These are phyloP conservation scores for Solanum bukasovii DNA, from an alignment of 257 asterid genomes.

Conservation along the genomic window DNA sequence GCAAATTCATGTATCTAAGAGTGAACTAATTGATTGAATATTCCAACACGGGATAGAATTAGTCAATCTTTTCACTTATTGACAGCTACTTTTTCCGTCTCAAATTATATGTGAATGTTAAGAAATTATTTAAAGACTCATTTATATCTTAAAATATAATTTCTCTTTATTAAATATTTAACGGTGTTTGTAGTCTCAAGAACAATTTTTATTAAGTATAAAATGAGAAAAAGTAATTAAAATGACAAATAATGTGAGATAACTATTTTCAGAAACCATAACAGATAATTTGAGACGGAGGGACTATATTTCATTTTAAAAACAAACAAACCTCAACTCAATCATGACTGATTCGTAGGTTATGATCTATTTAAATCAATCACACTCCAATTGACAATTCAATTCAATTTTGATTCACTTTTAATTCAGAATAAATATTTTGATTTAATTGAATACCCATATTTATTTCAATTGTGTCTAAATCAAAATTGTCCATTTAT, in stretches of 20 bases:
- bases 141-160: background rate
- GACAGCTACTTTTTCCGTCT: accelerated
- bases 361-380: background rate
- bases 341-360: background rate
- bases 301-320: background rate
- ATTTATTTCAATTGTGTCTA: background rate
- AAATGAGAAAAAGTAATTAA: background rate
- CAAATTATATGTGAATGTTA: accelerated
- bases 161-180: background rate
- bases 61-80: background rate
- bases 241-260: background rate
- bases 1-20: background rate
- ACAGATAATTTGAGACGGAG: background rate
- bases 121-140: too few relatives aligned
- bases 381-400: background rate
- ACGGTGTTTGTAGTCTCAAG: background rate
- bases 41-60: background rate
- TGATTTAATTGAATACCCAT: background rate
- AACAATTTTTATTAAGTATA: background rate
- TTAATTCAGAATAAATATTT: background rate
- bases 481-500: background rate
- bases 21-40: background rate
- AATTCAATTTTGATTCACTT: background rate
- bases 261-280: background rate
- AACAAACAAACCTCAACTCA: background rate